Percentiles rank a stretch among this genome's conserved stretches.
Evolutionary conservation across 306 rosid genomes (phyloP).

Genomic region (Geum urbanum): DNA sequence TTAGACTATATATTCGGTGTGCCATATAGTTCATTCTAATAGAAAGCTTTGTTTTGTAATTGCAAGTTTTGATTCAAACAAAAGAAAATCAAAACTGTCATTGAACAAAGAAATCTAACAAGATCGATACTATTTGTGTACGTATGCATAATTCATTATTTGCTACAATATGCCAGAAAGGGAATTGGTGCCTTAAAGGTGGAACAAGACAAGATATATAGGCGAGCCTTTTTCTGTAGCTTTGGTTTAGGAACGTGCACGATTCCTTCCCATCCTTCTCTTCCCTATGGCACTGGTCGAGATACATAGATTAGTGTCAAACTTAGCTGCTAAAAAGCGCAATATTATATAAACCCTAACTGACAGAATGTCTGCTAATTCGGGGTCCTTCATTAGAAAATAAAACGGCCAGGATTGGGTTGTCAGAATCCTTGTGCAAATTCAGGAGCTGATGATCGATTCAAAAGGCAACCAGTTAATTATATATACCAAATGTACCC

Average conservation of each 20-base stretch:
- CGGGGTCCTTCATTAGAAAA: not conserved
- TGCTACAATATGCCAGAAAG: slow-evolving; percentile 12
- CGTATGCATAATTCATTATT: not conserved
- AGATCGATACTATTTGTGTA: not conserved
- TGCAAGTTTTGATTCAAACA: not conserved
- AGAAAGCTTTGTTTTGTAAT: not conserved
- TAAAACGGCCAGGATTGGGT: slow-evolving; percentile 19
- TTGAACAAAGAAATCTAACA: slow-evolving; percentile 1
- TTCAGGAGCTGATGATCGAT: not conserved
- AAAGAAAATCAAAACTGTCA: not conserved
- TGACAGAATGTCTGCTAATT: slow-evolving; percentile 27
- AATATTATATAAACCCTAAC: not conserved
- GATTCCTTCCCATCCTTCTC: slow-evolving; percentile 15
- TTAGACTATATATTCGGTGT: too few species aligned
- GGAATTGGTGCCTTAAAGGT: slow-evolving; percentile 24
- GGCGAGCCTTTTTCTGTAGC: not conserved
- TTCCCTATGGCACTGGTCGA: not conserved
- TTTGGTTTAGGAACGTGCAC: slow-evolving; percentile 20
- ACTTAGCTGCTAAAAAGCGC: not conserved
- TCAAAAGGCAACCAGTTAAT: too few species aligned
- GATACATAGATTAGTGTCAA: slow-evolving; percentile 1
- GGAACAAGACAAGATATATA: slow-evolving; percentile 9
- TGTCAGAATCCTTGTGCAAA: slow-evolving; percentile 6
- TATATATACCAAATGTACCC: not conserved
- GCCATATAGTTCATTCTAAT: too few species aligned